These are phyloP conservation scores for Chrysanthemum seticuspe DNA, from an alignment of 129 eudicot species.

Conservation along the genomic window DNA sequence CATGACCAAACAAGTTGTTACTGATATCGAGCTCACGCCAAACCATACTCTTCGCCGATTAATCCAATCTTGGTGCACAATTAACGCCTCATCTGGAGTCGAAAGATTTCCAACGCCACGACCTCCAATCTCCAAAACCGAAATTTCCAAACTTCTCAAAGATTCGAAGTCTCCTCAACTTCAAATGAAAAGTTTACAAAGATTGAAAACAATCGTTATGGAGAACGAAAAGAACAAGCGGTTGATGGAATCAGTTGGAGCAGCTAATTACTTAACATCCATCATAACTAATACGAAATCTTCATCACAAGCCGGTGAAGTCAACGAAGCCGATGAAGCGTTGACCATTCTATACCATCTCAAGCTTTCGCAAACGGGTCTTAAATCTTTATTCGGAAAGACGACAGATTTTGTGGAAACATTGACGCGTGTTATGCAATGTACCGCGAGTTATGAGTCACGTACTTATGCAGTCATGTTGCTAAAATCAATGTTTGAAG, in stretches of 20 bases:
- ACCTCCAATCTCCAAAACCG: constrained; percentile 37
- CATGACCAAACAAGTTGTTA: constrained; percentile 51
- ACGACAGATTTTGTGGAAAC: constrained; percentile 33
- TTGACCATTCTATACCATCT: constrained; percentile 45
- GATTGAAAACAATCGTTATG: constrained; percentile 45
- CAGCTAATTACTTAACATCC: constrained; percentile 31
- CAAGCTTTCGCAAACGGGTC: constrained; percentile 38
- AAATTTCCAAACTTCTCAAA: constrained; percentile 47
- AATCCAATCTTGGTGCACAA: constrained; percentile 75
- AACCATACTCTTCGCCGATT: constrained; percentile 61
- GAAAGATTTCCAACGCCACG: constrained; percentile 62
- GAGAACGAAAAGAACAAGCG: constrained; percentile 49
- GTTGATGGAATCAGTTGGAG: constrained; percentile 52
- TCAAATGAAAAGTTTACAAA: constrained; percentile 33
- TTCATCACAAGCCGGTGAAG: constrained; percentile 26
- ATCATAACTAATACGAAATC: constrained; percentile 17
- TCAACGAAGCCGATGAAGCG: constrained; percentile 45
- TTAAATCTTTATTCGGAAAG: constrained; percentile 31
- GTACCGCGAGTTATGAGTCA: constrained; percentile 46
- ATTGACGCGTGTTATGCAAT: constrained; percentile 42
- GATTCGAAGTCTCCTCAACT: constrained; percentile 37
- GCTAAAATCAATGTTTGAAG: constrained; percentile 47
- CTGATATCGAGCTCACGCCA: constrained; percentile 49
- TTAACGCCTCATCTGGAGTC: constrained; percentile 55
- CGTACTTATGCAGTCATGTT: constrained; percentile 56